A percentile compares a stretch with the other conserved stretches of the same genome.
Conservation (phyloP, 345 rosid species). For the Mangifera indica region DNA sequence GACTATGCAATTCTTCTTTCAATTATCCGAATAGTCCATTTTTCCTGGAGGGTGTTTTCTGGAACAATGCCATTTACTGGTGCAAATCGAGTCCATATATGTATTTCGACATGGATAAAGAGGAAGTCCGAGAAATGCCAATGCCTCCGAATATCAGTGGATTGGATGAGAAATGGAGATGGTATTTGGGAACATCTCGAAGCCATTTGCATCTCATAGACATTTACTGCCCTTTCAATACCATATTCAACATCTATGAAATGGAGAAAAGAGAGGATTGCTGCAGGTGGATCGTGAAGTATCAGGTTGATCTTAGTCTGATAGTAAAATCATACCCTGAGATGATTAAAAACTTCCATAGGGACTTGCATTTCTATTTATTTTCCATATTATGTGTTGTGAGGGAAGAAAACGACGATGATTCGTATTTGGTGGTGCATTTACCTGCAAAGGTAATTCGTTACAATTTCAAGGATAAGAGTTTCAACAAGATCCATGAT, state of each 20-base stretch:
- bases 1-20: constrained; percentile 17
- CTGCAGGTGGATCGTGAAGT: not conserved
- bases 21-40: not conserved
- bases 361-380: too few species aligned
- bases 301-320: not conserved
- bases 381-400: too few species aligned
- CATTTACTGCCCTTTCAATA: not conserved
- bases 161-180: not conserved
- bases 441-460: not conserved
- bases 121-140: constrained; percentile 24
- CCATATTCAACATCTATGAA: not conserved
- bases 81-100: constrained; percentile 11
- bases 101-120: constrained; percentile 27
- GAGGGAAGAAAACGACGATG: too few species aligned
- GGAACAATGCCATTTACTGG: constrained; percentile 38
- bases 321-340: not conserved
- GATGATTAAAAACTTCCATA: not conserved
- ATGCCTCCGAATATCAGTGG: not conserved
- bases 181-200: constrained; percentile 17
- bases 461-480: not conserved
- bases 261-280: not conserved
- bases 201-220: not conserved
- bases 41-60: not conserved
- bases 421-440: not conserved
- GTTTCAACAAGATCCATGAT: not conserved